A percentile compares a stretch with the other conserved stretches of the same genome.
Conservation (phyloP, 257 asterid species). For the Schizonepeta tenuifolia region DNA sequence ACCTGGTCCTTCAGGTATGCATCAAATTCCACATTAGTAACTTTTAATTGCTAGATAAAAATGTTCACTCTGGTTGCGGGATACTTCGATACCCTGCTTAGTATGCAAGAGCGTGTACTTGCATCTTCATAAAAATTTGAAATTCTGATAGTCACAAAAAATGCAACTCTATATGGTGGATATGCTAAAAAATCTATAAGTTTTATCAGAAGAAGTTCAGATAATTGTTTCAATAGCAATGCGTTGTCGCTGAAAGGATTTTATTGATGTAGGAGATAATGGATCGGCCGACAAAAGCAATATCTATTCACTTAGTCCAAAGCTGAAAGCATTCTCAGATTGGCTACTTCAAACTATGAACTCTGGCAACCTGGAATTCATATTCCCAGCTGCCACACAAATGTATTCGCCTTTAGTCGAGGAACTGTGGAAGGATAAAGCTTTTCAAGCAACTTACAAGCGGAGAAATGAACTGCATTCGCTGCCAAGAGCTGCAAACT, state of each 20-base stretch:
- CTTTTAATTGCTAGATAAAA: not conserved
- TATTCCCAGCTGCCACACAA: slow-evolving; percentile 90
- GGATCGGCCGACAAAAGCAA: slow-evolving; percentile 52
- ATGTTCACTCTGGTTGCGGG: not conserved
- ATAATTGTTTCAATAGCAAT: not conserved
- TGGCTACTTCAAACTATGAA: slow-evolving; percentile 73
- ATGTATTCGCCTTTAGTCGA: slow-evolving; percentile 73
- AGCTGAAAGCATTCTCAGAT: slow-evolving; percentile 65
- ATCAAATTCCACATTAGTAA: slow-evolving; percentile 9
- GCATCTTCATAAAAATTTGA: not conserved
- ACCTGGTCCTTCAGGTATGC: slow-evolving; percentile 76
- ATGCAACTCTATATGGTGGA: not conserved
- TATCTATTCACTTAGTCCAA: slow-evolving; percentile 58
- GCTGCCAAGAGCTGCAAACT: slow-evolving; percentile 77
- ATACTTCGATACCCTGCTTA: not conserved
- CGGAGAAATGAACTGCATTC: slow-evolving; percentile 69
- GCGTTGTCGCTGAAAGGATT: slow-evolving; percentile 34
- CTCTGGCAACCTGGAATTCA: slow-evolving; percentile 77
- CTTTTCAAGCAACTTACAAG: slow-evolving; percentile 76
- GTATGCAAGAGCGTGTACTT: not conserved
- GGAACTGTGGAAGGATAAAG: slow-evolving; percentile 70
- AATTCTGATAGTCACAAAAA: not conserved
- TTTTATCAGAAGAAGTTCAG: not conserved
- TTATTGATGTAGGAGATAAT: slow-evolving; percentile 48
- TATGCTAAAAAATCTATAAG: not conserved